Base-by-base conservation (phyloP, 1,139 yeast species). In the Pneumocystis canis region DNA sequence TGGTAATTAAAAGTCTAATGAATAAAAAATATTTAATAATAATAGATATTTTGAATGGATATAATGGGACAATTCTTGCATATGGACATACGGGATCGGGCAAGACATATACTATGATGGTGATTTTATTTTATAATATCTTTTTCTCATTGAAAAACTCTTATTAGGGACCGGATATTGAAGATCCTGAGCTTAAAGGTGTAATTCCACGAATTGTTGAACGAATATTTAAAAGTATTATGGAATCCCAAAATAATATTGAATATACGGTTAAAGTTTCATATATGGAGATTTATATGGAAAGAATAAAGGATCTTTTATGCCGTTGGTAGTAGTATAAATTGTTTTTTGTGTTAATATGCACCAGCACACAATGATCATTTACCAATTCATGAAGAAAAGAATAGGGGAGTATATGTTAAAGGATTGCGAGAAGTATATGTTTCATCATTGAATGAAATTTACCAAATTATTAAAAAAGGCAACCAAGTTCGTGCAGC, bases 81-180 rank as follows among this genome's bases (percentile, higher is more conserved):
- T 89, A 88, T 72, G 97, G 96, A 6, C 96, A 87, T 71, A 85
- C 95, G 0, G 94, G 95, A 0, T 81, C 94, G 0, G 96, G 96
- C 2, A 89, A 89, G 71, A 83, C 95, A 0, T 83, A 82, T 71
- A 86, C 96, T 1, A 86, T 89, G 95, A 81, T 87, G 71, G 68
- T 65, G 59, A 25, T 18, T 6, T 4, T 31, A 5, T 11, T 5
- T n/a, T 28, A 25, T 5, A 53, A 31, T 28, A 14, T 25, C 16
- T 7, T 14, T 32, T 56, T 61, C 7, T 20, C 16, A 6, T 28
- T 28, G 35, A 53, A n/a, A 2, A 40, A 41, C 16, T n/a, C n/a
- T 25, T 4, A 25, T 47, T 11, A 65, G 80, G 96, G 96, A 0
- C 71, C 76, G 1, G 75, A 77, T 28, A 70, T 78, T n/a, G 78